phyloP scores from a whole-genome alignment of 2,329 filamentous ascomycete species.

The Lecanicillium sp. region DNA sequence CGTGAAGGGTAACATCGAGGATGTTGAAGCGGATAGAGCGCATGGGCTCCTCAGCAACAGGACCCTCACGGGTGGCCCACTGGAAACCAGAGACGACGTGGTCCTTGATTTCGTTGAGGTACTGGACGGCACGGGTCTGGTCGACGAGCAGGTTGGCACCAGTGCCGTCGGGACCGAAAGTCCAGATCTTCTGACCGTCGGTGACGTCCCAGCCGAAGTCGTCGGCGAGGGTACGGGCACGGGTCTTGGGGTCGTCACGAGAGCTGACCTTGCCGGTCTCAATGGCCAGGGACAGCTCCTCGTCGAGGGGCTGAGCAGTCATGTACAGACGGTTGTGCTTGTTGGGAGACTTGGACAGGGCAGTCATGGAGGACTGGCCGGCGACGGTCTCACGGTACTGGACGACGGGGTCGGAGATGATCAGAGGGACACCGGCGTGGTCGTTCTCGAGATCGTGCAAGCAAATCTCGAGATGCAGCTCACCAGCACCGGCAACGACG shows the following conservation, averaged over 20 bases:
- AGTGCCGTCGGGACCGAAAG: constrained; percentile 95
- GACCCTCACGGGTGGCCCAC: constrained; percentile 97
- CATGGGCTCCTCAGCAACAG: constrained; percentile 97
- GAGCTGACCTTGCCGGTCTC: constrained; percentile 86
- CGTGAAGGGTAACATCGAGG: constrained; percentile 98
- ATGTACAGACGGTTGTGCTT: constrained; percentile 99
- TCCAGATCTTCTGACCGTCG: constrained; percentile 99
- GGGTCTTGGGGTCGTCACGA: constrained; percentile 98
- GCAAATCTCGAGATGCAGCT: constrained; percentile 99
- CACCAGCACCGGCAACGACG: constrained; percentile 97
- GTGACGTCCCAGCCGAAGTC: constrained; percentile 99
- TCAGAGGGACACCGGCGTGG: constrained; percentile 96
- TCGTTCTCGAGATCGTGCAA: constrained; percentile 99
- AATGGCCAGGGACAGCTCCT: constrained; percentile 87
- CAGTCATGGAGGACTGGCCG: constrained; percentile 81
- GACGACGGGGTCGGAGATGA: constrained; percentile 96
- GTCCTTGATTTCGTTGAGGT: constrained; percentile 99
- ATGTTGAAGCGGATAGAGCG: constrained; percentile 97
- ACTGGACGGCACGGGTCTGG: constrained; percentile 99
- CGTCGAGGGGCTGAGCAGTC: constrained; percentile 78
- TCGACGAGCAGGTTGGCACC: constrained; percentile 98
- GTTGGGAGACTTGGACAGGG: constrained; percentile 99
- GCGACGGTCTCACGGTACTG: constrained; percentile 96
- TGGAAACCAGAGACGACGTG: constrained; percentile 99
- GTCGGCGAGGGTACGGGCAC: constrained; percentile 91